Evolutionary conservation across 2,329 filamentous ascomycete genomes (phyloP).

Genomic region (Aureobasidium sp.): DNA sequence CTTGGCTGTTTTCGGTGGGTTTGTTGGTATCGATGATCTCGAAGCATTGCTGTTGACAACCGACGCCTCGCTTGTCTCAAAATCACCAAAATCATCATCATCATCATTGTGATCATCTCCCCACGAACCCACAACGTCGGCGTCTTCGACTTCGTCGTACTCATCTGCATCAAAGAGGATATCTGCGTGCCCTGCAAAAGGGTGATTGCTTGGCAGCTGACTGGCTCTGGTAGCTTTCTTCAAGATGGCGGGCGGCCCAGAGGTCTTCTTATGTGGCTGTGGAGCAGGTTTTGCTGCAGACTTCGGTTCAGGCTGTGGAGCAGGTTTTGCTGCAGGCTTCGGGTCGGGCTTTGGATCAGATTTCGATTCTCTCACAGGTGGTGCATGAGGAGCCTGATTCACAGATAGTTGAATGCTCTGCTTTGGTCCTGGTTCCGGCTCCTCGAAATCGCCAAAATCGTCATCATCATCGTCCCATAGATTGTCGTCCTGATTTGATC

Average conservation of each 20-base stretch:
- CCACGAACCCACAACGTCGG: conserved; percentile 15
- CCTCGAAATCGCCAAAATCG: conserved; percentile 31
- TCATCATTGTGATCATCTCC: conserved; percentile 25
- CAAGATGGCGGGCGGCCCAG: not conserved
- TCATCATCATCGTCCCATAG: conserved; percentile 23
- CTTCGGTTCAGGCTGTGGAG: not conserved
- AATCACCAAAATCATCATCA: conserved; percentile 31
- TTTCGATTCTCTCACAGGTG: not conserved
- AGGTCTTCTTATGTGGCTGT: not conserved
- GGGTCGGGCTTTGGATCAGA: not conserved
- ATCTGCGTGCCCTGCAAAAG: conserved; percentile 14
- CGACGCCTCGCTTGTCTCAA: conserved; percentile 19
- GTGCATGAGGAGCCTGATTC: not conserved
- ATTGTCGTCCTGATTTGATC: conserved; percentile 24
- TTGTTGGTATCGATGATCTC: not conserved
- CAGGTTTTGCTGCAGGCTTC: not conserved
- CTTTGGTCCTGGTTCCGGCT: conserved; percentile 12
- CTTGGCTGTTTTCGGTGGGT: not conserved
- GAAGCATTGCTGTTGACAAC: not conserved
- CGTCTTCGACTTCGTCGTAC: conserved; percentile 24
- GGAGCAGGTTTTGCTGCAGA: not conserved
- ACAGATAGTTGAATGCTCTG: not conserved
- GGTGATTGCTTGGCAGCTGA: conserved; percentile 6
- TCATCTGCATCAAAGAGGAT: conserved; percentile 19
- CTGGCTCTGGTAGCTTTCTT: conserved; percentile 7